Evolutionary conservation across 176 grass and related monocot genomes (phyloP).

Genomic region (Rhynchospora tenuis): DNA sequence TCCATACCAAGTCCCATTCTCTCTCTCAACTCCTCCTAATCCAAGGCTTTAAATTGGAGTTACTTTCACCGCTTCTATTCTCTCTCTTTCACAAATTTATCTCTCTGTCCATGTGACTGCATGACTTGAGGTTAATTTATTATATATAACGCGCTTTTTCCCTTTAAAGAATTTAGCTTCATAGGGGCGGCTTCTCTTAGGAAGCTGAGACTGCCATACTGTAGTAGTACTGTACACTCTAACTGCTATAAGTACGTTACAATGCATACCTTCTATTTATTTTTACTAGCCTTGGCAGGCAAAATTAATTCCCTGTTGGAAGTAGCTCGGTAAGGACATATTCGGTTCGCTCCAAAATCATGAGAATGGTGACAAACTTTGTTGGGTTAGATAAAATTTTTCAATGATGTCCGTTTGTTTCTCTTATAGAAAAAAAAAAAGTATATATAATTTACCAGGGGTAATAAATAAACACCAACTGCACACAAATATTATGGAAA

Average conservation of each 20-base stretch:
- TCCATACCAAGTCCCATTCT: conserved; percentile 46
- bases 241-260: conserved; percentile 5
- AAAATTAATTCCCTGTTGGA: neutral
- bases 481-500: too few relatives aligned
- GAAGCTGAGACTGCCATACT: neutral
- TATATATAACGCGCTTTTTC: neutral
- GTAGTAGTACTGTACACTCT: neutral
- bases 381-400: neutral
- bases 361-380: neutral
- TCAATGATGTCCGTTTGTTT: neutral
- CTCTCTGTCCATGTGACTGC: conserved; percentile 26
- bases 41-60: conserved; percentile 25
- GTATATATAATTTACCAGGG: neutral
- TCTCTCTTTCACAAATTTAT: conserved; percentile 23
- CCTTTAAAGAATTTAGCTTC: conserved; percentile 23
- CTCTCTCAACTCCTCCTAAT: conserved; percentile 33
- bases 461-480: neutral
- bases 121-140: conserved; percentile 29
- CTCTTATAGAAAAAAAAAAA: neutral
- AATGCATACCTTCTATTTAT: neutral
- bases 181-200: conserved; percentile 17
- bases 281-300: neutral
- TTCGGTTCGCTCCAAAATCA: neutral
- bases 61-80: conserved; percentile 19
- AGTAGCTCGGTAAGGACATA: neutral